These are phyloP conservation scores for Paramecium caudatum DNA, from an alignment of 73 alveolate species.

Conservation along the genomic window DNA sequence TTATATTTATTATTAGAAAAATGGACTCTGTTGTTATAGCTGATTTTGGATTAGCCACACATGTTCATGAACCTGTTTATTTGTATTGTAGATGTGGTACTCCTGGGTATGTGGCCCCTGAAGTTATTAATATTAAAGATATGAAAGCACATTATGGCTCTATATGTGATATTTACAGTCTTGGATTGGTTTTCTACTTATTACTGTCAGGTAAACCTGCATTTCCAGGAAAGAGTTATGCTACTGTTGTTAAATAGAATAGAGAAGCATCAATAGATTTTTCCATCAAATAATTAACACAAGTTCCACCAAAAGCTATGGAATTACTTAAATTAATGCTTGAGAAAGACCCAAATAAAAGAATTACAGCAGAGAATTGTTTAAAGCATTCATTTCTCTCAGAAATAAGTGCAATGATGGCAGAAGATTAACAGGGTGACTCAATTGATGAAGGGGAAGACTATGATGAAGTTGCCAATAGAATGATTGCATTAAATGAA, in stretches of 20 bases:
- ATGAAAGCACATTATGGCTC: slow-evolving; percentile 39
- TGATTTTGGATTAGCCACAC: slow-evolving; percentile 72
- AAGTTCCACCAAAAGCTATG: neutral
- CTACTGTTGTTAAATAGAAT: slow-evolving; percentile 29
- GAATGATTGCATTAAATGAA: slow-evolving; percentile 43
- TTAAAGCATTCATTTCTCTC: slow-evolving; percentile 29
- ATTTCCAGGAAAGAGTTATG: slow-evolving; percentile 46
- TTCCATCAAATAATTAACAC: neutral
- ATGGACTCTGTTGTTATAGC: slow-evolving; percentile 52
- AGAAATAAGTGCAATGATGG: neutral
- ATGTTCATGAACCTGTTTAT: slow-evolving; percentile 60
- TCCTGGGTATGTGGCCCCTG: slow-evolving; percentile 77
- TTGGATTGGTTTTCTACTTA: slow-evolving; percentile 38
- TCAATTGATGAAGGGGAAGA: slow-evolving; percentile 14
- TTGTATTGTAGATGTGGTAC: slow-evolving; percentile 74
- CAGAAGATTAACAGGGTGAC: slow-evolving; percentile 13
- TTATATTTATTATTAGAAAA: neutral
- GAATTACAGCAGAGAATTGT: slow-evolving; percentile 42
- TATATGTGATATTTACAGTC: slow-evolving; percentile 50
- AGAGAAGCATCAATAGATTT: slow-evolving; percentile 49
- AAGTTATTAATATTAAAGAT: slow-evolving; percentile 68
- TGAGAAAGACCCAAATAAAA: slow-evolving; percentile 59
- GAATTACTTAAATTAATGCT: slow-evolving; percentile 28
- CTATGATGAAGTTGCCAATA: neutral
- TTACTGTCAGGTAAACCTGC: slow-evolving; percentile 32